Conservation (phyloP, 2,329 filamentous ascomycete species). For the Colletotrichum sp. region DNA sequence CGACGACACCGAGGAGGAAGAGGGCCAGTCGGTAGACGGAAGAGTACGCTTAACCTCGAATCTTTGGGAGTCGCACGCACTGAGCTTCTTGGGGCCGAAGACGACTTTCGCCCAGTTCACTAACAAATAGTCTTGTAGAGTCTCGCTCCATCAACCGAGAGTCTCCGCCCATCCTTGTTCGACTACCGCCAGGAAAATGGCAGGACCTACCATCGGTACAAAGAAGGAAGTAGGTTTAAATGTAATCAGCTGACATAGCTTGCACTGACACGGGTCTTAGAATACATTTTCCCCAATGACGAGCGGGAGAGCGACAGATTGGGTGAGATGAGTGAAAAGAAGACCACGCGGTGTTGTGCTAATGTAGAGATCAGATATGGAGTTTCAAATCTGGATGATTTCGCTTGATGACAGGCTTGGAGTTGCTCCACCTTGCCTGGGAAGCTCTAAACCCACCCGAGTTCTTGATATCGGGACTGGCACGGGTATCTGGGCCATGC, state of each 20-base stretch:
- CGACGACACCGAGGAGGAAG: neutral
- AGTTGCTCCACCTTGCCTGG: neutral
- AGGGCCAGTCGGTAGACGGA: neutral
- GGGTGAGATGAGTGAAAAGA: neutral
- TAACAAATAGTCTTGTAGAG: neutral
- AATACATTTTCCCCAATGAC: neutral
- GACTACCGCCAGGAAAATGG: slow-evolving; percentile 41
- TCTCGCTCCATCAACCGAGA: neutral
- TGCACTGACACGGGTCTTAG: neutral
- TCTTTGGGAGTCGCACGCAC: neutral
- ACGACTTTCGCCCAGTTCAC: neutral
- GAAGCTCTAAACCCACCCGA: neutral
- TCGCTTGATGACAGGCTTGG: neutral
- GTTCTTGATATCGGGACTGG: neutral
- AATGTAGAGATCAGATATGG: neutral
- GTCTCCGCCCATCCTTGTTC: slow-evolving; percentile 25
- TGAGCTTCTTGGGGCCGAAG: neutral
- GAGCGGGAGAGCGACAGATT: neutral
- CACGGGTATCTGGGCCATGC: neutral
- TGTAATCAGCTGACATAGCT: neutral
- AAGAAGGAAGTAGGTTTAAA: neutral
- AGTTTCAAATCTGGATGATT: neutral
- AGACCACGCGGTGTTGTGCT: neutral
- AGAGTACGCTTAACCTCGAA: neutral
- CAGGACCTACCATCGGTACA: slow-evolving; percentile 38